Evolutionary conservation across 345 rosid genomes (phyloP).

Genomic region (Citrus sinensis): DVS_A1.0 CM039163.1:27411501-27412000

Average conservation of each 20-base stretch:
- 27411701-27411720: conserved; percentile 18
- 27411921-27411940: conserved; percentile 23
- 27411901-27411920: conserved; percentile 34
- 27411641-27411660: conserved; percentile 38
- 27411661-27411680: conserved; percentile 23
- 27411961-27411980: conserved; percentile 29
- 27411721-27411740: conserved; percentile 44
- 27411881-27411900: conserved; percentile 45
- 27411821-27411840: conserved; percentile 44
- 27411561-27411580: conserved; percentile 42
- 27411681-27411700: conserved; percentile 17
- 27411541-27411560: conserved; percentile 26
- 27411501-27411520: conserved; percentile 31
- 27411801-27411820: conserved; percentile 51
- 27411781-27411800: conserved; percentile 23
- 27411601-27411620: conserved; percentile 37
- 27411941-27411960: conserved; percentile 26
- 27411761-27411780: conserved; percentile 29
- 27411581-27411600: conserved; percentile 29
- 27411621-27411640: conserved; percentile 34
- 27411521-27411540: conserved; percentile 32
- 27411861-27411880: conserved; percentile 22
- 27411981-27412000: conserved; percentile 27
- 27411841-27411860: conserved; percentile 21
- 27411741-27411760: conserved; percentile 22